Conservation (phyloP, 2,329 filamentous ascomycete species). For the Trichoderma lentiforme region DNA sequence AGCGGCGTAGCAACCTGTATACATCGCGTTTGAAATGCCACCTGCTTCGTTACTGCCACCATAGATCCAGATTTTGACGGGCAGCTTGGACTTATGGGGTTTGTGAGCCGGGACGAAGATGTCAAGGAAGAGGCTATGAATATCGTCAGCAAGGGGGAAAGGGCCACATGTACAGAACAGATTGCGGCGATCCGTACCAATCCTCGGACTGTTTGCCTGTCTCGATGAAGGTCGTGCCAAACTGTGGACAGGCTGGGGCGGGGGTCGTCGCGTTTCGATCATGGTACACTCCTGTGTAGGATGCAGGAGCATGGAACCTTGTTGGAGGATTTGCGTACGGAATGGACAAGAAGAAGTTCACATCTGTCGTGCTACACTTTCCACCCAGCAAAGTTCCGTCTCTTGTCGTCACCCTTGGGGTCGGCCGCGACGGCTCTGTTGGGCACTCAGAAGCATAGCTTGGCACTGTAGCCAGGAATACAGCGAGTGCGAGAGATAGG, state of each 20-base stretch:
- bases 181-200: background rate
- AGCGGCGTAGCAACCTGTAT: conserved; percentile 24
- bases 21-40: conserved; percentile 18
- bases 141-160: background rate
- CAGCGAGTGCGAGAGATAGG: background rate
- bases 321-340: background rate
- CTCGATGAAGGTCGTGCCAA: background rate
- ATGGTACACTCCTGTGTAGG: background rate
- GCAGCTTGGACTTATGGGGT: conserved; percentile 5
- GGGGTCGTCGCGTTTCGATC: background rate
- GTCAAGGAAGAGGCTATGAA: background rate
- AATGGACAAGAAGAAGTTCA: background rate
- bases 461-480: background rate
- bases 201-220: background rate
- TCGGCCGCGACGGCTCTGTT: background rate
- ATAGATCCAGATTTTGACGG: conserved; percentile 24
- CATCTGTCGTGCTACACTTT: background rate
- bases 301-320: background rate
- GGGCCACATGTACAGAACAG: background rate
- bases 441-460: background rate
- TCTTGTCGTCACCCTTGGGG: background rate
- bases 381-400: background rate
- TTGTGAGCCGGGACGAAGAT: background rate
- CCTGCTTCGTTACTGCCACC: conserved; percentile 20
- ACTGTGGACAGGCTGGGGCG: background rate